Conservation (phyloP, 257 asterid species). For the Solanum stenotomum region DNA sequence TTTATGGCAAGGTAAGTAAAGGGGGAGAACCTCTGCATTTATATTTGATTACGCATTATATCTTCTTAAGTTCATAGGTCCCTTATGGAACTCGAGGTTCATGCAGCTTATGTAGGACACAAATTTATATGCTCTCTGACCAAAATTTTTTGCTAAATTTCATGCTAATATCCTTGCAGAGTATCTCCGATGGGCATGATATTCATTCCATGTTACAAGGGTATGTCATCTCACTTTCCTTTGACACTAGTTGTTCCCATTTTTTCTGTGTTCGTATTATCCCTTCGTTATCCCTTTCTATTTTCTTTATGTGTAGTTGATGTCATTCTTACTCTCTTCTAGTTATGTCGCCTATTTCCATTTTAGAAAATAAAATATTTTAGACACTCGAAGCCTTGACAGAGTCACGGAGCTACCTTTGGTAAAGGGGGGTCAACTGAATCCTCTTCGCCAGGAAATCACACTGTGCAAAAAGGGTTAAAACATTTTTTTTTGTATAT, state of each 20-base stretch:
- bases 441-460: neutral
- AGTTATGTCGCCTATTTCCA: neutral
- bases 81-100: neutral
- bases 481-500: too few species aligned
- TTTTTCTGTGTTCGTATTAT: neutral
- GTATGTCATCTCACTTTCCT: slow-evolving; percentile 18
- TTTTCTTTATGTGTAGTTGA: neutral
- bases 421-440: too few species aligned
- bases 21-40: neutral
- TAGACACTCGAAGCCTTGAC: neutral
- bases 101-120: neutral
- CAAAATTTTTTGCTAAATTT: neutral
- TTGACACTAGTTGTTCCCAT: neutral
- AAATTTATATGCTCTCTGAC: neutral
- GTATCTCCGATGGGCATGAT: slow-evolving; percentile 94
- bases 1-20: slow-evolving; percentile 88
- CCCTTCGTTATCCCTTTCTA: neutral
- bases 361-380: neutral
- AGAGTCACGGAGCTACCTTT: neutral
- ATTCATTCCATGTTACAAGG: slow-evolving; percentile 94
- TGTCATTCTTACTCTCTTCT: neutral
- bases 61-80: neutral
- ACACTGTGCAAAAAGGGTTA: neutral
- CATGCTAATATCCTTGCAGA: slow-evolving; percentile 30
- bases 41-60: neutral